Conservation (phyloP, 148 eudicot species). For the Limonium bicolor region DNA sequence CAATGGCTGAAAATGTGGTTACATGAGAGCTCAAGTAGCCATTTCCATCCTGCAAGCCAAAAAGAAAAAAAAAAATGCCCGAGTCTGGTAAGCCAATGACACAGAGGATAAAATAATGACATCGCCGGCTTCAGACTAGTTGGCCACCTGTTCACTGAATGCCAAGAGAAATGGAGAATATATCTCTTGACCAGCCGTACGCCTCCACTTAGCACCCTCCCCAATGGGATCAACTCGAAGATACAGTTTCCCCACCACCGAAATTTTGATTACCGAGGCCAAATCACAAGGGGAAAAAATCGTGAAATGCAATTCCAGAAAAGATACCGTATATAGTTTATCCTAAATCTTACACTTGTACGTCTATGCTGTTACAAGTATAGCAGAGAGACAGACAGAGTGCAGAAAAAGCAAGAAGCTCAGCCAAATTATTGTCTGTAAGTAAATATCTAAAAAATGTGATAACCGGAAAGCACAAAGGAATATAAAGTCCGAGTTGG, state of each 20-base stretch:
- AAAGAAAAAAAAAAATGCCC: conserved; percentile 1
- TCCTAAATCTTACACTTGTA: no score
- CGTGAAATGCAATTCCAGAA: no score
- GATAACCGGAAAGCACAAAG: no score
- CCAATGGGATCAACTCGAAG: conserved; percentile 66
- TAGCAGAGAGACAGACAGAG: no score
- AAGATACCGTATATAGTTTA: no score
- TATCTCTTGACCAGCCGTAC: conserved; percentile 73
- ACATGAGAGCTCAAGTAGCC: conserved; percentile 31
- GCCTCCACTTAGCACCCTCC: conserved; percentile 95
- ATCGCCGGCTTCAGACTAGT: neutral
- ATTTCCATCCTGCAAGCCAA: conserved; percentile 36
- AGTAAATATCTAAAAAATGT: no score
- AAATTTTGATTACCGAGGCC: no score
- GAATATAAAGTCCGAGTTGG: no score
- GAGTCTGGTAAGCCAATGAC: neutral
- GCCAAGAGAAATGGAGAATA: conserved; percentile 94
- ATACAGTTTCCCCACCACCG: conserved; percentile 80
- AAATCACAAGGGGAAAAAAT: no score
- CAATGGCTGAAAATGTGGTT: conserved; percentile 54
- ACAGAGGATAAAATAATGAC: neutral
- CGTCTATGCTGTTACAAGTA: no score
- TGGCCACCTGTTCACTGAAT: conserved; percentile 62
- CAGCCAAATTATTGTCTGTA: no score
- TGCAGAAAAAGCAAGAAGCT: no score